Conservation (phyloP, 2,329 filamentous ascomycete genomes). For the Trichoderma simmonsii region DNA sequence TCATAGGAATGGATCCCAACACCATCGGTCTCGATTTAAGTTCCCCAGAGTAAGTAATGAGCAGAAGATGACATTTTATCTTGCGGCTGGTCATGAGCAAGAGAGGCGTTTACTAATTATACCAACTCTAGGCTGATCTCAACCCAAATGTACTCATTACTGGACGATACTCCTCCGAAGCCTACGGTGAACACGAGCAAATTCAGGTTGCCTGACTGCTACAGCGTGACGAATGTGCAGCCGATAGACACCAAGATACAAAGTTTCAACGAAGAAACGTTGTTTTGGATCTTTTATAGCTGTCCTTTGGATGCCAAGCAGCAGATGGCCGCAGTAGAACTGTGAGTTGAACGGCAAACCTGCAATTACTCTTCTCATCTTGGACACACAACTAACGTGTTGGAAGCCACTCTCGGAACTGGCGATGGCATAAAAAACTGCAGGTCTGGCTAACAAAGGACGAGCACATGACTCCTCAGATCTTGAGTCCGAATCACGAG, state of each 20-base stretch:
- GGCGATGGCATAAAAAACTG: constrained; percentile 67
- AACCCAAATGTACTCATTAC: constrained; percentile 59
- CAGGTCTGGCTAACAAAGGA: constrained; percentile 67
- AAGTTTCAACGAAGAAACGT: constrained; percentile 65
- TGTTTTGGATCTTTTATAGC: constrained; percentile 69
- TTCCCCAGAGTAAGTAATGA: constrained; percentile 52
- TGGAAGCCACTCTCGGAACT: constrained; percentile 59
- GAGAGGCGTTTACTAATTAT: neutral
- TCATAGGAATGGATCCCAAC: constrained; percentile 57
- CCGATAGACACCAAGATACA: constrained; percentile 62
- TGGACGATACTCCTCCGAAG: constrained; percentile 57
- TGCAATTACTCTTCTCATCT: neutral
- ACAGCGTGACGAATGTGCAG: constrained; percentile 64
- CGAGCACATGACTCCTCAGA: constrained; percentile 61
- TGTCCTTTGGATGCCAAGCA: constrained; percentile 62
- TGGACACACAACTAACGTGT: constrained; percentile 2
- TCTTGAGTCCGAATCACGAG: constrained; percentile 56
- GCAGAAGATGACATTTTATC: too few species aligned
- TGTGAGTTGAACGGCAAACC: constrained; percentile 44
- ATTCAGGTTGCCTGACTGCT: constrained; percentile 62
- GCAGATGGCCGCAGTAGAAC: constrained; percentile 59
- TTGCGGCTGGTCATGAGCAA: neutral
- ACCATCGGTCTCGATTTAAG: constrained; percentile 56
- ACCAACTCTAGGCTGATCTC: constrained; percentile 48
- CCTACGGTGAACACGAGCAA: constrained; percentile 51